Conservation (phyloP, 2,329 filamentous ascomycete genomes). For the Coniella vitis region DNA sequence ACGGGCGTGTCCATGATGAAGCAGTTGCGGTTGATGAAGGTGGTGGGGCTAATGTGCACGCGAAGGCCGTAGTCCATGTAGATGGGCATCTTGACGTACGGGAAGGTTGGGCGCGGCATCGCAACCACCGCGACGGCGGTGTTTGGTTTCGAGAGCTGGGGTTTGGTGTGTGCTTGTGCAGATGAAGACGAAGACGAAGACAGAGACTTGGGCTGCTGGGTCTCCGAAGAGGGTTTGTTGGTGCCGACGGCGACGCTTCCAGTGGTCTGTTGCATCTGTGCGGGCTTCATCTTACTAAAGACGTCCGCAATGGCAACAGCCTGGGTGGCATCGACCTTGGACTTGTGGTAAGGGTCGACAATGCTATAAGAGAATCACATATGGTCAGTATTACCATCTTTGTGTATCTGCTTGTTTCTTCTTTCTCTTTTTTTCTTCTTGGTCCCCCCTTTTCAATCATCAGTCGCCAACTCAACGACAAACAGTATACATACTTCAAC, state of each 20-base stretch:
- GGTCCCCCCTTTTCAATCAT: no score
- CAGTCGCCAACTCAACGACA: no score
- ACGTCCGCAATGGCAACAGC: conserved; percentile 21
- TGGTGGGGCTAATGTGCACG: conserved; percentile 24
- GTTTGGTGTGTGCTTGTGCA: no score
- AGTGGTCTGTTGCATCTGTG: not conserved
- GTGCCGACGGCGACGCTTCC: not conserved
- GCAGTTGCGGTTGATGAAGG: conserved; percentile 28
- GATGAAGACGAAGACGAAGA: no score
- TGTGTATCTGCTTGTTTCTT: no score
- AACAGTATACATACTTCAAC: conserved; percentile 23
- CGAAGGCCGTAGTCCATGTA: conserved; percentile 27
- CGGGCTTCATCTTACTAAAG: not conserved
- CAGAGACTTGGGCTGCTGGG: no score
- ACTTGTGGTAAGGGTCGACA: conserved; percentile 20
- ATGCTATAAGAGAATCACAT: conserved; percentile 17
- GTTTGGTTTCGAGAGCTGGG: no score
- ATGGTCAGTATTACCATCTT: no score
- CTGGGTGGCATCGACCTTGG: conserved; percentile 8
- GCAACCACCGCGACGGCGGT: not conserved
- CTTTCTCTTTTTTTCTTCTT: no score
- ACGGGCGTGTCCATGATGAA: conserved; percentile 29
- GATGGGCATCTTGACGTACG: conserved; percentile 27
- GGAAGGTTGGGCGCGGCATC: conserved; percentile 21
- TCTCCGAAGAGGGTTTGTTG: no score